Percentiles rank a stretch among this genome's conserved stretches.
Conservation (phyloP, 164 flowering plant genomes). For the Protea cynaroides region DNA sequence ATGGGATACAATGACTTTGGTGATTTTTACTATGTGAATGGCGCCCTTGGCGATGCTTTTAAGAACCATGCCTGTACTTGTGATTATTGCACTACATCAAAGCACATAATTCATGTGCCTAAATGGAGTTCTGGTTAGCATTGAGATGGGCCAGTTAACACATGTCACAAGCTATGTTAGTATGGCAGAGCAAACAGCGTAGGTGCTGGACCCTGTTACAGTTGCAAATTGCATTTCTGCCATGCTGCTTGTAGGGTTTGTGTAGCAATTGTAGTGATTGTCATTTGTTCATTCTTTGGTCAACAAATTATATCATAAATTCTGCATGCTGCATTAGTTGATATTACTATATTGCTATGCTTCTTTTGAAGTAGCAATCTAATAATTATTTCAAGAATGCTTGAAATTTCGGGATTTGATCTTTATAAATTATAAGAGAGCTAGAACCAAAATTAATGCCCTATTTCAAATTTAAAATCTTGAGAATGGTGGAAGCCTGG, state of each 20-base stretch:
- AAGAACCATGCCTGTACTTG: conserved; percentile 88
- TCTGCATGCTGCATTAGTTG: too few species aligned
- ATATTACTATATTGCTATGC: too few species aligned
- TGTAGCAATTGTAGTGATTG: neutral
- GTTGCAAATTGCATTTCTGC: conserved; percentile 72
- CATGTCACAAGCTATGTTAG: conserved; percentile 86
- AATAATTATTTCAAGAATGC: too few species aligned
- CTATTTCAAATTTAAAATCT: too few species aligned
- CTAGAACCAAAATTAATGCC: too few species aligned
- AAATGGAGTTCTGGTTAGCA: conserved; percentile 87
- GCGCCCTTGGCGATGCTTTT: conserved; percentile 81
- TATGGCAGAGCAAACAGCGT: conserved; percentile 81
- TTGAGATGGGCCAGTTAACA: conserved; percentile 93
- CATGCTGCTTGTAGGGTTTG: conserved; percentile 96
- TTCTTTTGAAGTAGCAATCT: too few species aligned
- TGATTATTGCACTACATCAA: conserved; percentile 94
- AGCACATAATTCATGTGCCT: conserved; percentile 88
- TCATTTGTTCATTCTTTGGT: neutral
- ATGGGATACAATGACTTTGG: conserved; percentile 99
- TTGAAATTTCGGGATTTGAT: too few species aligned
- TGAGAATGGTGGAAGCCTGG: too few species aligned
- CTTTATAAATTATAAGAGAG: too few species aligned
- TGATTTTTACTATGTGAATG: conserved; percentile 84
- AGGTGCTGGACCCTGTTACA: conserved; percentile 51
- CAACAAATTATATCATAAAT: too few species aligned